These are phyloP conservation scores for Geranium brycei DNA, from an alignment of 345 rosid genomes.

Conservation along the genomic window DNA sequence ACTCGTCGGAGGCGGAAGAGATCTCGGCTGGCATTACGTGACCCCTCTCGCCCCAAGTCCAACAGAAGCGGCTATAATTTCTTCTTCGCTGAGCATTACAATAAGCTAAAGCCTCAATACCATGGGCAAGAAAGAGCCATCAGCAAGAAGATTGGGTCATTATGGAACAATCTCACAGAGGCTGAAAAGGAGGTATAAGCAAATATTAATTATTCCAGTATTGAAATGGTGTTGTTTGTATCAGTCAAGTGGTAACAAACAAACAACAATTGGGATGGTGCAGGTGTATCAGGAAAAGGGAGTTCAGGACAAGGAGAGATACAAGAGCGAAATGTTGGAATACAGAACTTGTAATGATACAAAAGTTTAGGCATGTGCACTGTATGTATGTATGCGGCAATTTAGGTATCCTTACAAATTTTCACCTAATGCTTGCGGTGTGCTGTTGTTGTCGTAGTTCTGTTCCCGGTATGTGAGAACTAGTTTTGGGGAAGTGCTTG, in stretches of 20 bases:
- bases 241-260: not conserved
- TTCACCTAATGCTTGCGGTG: not conserved
- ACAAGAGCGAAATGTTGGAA: slow-evolving; percentile 53
- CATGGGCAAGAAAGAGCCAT: slow-evolving; percentile 46
- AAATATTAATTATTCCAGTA: not conserved
- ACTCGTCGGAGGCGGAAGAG: slow-evolving; percentile 37
- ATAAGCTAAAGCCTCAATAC: slow-evolving; percentile 44
- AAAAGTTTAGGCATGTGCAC: not conserved
- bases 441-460: not conserved
- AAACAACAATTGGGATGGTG: not conserved
- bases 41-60: slow-evolving; percentile 54
- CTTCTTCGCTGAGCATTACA: slow-evolving; percentile 57
- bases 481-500: no score
- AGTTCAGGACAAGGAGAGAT: slow-evolving; percentile 59
- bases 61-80: slow-evolving; percentile 70
- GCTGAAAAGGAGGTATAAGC: slow-evolving; percentile 53
- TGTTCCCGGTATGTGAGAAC: not conserved
- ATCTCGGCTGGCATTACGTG: slow-evolving; percentile 30
- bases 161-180: slow-evolving; percentile 61
- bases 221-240: not conserved
- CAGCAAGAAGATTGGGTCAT: slow-evolving; percentile 49
- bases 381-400: not conserved
- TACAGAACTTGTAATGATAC: slow-evolving; percentile 28
- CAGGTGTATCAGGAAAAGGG: slow-evolving; percentile 73
- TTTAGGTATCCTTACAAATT: not conserved